phyloP scores from a whole-genome alignment of 2,329 filamentous ascomycete species.

The Trichoderma gracile region DNA sequence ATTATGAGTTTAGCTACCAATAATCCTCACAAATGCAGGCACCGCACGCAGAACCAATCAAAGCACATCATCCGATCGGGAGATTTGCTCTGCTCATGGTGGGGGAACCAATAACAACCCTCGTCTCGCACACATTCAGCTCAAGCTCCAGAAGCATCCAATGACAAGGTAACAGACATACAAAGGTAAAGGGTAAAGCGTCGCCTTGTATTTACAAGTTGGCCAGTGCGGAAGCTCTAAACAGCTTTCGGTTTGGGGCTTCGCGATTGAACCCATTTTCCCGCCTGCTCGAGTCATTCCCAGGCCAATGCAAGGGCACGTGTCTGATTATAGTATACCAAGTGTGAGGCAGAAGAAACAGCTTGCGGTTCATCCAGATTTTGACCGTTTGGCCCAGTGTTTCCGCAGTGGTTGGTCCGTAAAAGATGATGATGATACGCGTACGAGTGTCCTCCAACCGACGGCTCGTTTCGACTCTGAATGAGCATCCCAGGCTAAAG shows the following conservation, averaged over 20 bases:
- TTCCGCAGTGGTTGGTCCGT: too few species aligned
- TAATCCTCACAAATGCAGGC: too few species aligned
- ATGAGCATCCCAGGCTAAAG: too few species aligned
- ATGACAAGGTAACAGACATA: not conserved
- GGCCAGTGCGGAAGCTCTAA: conserved; percentile 17
- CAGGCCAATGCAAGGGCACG: conserved; percentile 18
- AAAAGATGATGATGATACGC: too few species aligned
- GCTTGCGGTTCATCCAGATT: not conserved
- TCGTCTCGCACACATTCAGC: not conserved
- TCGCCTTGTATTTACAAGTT: conserved; percentile 9
- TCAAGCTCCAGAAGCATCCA: not conserved
- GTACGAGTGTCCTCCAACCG: too few species aligned
- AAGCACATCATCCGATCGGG: not conserved
- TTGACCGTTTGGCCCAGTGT: not conserved
- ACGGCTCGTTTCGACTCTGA: too few species aligned
- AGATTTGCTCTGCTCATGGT: not conserved
- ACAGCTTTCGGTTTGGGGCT: not conserved
- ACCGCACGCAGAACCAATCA: too few species aligned
- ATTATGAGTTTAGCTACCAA: too few species aligned
- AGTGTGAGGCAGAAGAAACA: not conserved
- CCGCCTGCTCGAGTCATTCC: conserved; percentile 2
- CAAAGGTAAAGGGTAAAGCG: too few species aligned
- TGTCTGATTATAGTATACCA: not conserved
- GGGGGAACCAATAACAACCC: not conserved
- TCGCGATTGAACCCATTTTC: too few species aligned